Percentiles rank a stretch among this genome's conserved stretches.
These are phyloP conservation scores for Hypoxylon sp. DNA, from an alignment of 2,329 filamentous ascomycete genomes.

Conservation along the genomic window DNA sequence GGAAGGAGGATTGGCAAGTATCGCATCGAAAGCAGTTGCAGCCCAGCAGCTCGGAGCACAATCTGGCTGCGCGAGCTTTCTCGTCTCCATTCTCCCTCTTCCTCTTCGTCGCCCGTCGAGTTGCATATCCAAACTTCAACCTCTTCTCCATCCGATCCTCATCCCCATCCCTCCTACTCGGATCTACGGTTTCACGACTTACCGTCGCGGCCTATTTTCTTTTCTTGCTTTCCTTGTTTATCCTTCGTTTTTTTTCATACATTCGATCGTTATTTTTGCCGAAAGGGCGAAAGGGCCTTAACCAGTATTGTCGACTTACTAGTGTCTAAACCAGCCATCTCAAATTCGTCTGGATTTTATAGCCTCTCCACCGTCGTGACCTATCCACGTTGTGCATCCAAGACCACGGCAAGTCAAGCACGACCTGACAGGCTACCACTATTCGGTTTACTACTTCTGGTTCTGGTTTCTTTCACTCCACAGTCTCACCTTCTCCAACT, in stretches of 20 bases:
- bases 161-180: conserved; percentile 35
- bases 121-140: conserved; percentile 31
- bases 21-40: conserved; percentile 10
- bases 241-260: conserved; percentile 36
- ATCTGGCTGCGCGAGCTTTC: conserved; percentile 20
- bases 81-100: conserved; percentile 14
- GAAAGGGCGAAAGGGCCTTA: conserved; percentile 8
- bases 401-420: conserved; percentile 30
- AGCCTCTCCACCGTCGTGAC: conserved; percentile 18
- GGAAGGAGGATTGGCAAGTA: conserved; percentile 8
- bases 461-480: conserved; percentile 24
- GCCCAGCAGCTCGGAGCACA: conserved; percentile 30
- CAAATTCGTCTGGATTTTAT: conserved; percentile 20
- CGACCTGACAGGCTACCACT: conserved; percentile 25
- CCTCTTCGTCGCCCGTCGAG: conserved; percentile 19
- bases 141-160: conserved; percentile 31
- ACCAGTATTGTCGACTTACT: background rate
- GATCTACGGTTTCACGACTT: conserved; percentile 43
- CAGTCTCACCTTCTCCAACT: conserved; percentile 44
- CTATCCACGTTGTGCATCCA: conserved; percentile 23
- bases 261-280: conserved; percentile 27
- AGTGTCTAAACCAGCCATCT: conserved; percentile 11
- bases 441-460: conserved; percentile 20
- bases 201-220: conserved; percentile 40
- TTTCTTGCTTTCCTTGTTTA: conserved; percentile 36